Base-by-base conservation (phyloP, 73 alveolate species). In the Stentor roeselii region DNA sequence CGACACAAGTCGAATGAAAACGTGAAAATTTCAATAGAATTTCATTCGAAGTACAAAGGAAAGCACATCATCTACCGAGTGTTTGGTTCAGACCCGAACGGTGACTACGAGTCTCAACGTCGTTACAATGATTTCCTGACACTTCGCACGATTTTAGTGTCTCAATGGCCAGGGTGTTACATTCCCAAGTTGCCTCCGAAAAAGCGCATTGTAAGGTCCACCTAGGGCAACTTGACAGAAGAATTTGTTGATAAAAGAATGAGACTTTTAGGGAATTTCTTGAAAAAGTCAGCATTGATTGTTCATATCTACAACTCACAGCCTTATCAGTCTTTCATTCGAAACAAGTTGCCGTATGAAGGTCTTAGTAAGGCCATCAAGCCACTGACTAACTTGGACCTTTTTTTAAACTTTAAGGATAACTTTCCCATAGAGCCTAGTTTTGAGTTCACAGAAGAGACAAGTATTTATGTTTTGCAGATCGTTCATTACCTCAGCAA, bases 121-220 rank as follows among this genome's bases (percentile, higher is more conserved):
- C 86, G 98, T 78, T 95, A 90, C 82, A 90, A 87, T 50, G 98
- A 95, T 58, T 95, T 94, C 88, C 88, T 83, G 88, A 78, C 88
- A 82, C 78, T 95, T 60, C 90, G 98, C 83, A 75, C 76, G 41
- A 77, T 75, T 21, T 60, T 95, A 39, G 42, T 38, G 30, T 78
- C 83, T 36, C 86, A 93, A 60, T 95, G 95, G 91, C 96, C 96
- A 0, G 93, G 99, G 3, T 93, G 90, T 76, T 78, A 61, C 39
- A 84, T 95, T 59, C 99, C 99, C 0, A 95, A 96, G 14, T 67
- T 95, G 75, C 96, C 95, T 1, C 96, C 93, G 14, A 92, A 92
- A 84, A 92, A 90, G 82, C 37, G 37, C 34, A 67, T 67, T 67
- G 80, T 67, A 67, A 67, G n/a, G 34, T 67, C 11, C 11, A 1